Conservation (phyloP, 805 yeast species). For the Kazachstania bromeliacearum region DNA sequence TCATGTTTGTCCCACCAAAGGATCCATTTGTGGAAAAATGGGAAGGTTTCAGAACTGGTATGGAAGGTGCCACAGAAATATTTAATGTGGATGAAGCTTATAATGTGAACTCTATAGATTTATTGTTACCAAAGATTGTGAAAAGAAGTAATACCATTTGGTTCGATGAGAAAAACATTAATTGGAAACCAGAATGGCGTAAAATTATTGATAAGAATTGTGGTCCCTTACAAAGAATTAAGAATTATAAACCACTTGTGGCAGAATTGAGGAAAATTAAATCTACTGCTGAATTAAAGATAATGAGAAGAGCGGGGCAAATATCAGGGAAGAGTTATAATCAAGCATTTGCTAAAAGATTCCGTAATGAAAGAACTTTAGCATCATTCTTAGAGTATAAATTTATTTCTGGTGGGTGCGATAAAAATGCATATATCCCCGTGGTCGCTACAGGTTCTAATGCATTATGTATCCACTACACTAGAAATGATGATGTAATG, state of each 20-base stretch:
- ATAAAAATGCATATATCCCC: slow-evolving; percentile 81
- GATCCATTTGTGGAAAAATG: slow-evolving; percentile 74
- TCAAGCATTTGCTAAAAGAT: slow-evolving; percentile 60
- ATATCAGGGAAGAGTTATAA: slow-evolving; percentile 80
- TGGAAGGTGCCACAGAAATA: slow-evolving; percentile 66
- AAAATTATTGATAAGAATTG: background rate
- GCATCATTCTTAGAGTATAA: slow-evolving; percentile 74
- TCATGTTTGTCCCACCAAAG: slow-evolving; percentile 79
- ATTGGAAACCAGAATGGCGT: slow-evolving; percentile 6
- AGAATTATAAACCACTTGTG: slow-evolving; percentile 12
- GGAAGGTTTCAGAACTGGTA: slow-evolving; percentile 92
- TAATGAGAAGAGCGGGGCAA: slow-evolving; percentile 76
- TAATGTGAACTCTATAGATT: slow-evolving; percentile 20
- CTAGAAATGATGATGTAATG: slow-evolving; percentile 79
- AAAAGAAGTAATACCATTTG: slow-evolving; percentile 38
- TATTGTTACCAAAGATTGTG: slow-evolving; percentile 31
- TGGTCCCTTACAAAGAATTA: slow-evolving; percentile 7
- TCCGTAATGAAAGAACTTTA: slow-evolving; percentile 66
- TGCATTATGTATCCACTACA: slow-evolving; percentile 87
- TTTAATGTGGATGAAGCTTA: slow-evolving; percentile 81
- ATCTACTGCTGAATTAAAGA: slow-evolving; percentile 62
- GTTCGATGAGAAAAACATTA: slow-evolving; percentile 3
- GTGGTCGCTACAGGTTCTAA: slow-evolving; percentile 93
- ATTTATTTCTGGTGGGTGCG: slow-evolving; percentile 83
- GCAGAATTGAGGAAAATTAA: slow-evolving; percentile 50